These are phyloP conservation scores for Alternaria gansuensis DNA, from an alignment of 2,329 filamentous ascomycete genomes.

Conservation along the genomic window DNA sequence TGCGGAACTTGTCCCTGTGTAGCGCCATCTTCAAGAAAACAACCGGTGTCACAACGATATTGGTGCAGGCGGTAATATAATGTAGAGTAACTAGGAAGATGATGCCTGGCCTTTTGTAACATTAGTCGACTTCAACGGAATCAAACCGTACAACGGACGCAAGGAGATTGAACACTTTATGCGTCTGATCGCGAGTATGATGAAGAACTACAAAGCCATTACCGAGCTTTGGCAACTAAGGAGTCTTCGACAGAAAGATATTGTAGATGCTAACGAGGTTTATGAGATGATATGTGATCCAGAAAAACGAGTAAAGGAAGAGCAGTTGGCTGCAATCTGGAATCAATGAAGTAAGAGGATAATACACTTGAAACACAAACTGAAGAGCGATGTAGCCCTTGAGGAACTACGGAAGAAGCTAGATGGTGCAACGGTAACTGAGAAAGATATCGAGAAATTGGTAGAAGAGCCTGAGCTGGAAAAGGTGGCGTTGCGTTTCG, in stretches of 20 bases:
- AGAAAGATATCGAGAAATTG: no score
- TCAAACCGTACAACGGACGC: neutral
- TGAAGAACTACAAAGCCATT: neutral
- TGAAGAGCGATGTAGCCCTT: no score
- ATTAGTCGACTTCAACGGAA: neutral
- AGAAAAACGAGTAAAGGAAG: no score
- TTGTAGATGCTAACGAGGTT: neutral
- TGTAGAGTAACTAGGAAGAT: neutral
- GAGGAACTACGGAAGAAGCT: no score
- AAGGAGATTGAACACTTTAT: neutral
- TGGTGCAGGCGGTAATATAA: neutral
- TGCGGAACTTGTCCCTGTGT: neutral
- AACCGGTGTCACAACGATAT: neutral
- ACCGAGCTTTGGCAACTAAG: neutral
- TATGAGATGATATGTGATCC: no score
- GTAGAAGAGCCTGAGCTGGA: no score
- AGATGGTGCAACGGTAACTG: no score
- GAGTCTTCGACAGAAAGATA: neutral
- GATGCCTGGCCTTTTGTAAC: neutral
- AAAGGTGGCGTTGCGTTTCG: no score
- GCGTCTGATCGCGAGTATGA: neutral
- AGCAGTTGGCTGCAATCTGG: no score
- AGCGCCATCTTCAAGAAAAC: neutral
- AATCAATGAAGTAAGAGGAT: no score
- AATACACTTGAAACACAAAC: no score